Percentiles rank a stretch among this genome's conserved stretches.
Evolutionary conservation across 441 rosid species (phyloP).

Genomic region (Erodium chrysanthum): DNA sequence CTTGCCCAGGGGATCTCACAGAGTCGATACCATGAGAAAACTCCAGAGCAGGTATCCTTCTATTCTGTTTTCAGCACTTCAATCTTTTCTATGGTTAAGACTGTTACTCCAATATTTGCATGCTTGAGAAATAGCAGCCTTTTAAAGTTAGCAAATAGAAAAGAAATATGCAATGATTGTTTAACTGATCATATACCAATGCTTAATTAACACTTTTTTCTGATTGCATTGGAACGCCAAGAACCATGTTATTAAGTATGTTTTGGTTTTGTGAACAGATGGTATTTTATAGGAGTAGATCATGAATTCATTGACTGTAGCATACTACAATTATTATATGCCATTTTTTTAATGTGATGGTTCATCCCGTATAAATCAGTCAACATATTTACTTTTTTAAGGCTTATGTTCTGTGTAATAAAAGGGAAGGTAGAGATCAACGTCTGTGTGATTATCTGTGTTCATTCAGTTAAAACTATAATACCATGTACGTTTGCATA

Average conservation of each 20-base stretch:
- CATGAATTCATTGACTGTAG: neutral
- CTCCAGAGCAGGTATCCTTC: constrained; percentile 52
- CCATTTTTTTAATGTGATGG: neutral
- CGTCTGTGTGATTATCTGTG: too few relatives aligned
- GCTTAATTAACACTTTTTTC: neutral
- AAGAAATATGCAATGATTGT: neutral
- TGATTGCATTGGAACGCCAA: neutral
- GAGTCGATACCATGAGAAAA: constrained; percentile 65
- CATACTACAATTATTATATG: neutral
- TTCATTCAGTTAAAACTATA: neutral
- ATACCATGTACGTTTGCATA: neutral
- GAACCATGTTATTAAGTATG: neutral
- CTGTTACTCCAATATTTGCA: neutral
- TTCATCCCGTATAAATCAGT: neutral
- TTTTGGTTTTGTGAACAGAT: neutral
- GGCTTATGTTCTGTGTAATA: too few relatives aligned
- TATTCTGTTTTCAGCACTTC: neutral
- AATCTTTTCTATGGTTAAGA: neutral
- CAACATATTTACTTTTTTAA: too few relatives aligned
- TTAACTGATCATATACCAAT: neutral
- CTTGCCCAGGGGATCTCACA: constrained; percentile 78
- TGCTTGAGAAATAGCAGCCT: neutral
- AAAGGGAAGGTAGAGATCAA: too few relatives aligned
- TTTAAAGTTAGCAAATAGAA: neutral
- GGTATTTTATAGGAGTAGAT: neutral